Percentiles rank a stretch among this genome's conserved stretches.
Evolutionary conservation across 2,329 filamentous ascomycete species (phyloP).

Genomic region (Arthroderma uncinatum): DNA sequence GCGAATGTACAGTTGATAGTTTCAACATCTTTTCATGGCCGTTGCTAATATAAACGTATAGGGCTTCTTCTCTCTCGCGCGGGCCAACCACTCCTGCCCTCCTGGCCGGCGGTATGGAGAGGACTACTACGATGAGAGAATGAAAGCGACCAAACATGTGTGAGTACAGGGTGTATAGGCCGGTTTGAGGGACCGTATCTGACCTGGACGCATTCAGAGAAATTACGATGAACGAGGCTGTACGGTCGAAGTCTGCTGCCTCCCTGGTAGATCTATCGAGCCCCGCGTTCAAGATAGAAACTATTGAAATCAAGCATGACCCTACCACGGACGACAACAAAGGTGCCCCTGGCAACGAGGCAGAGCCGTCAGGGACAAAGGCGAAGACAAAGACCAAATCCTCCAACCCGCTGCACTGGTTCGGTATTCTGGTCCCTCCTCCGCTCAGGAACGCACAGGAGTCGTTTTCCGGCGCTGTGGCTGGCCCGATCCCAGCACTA

Average conservation of each 20-base stretch:
- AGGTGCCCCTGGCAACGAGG: not conserved
- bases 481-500: slow-evolving; percentile 27
- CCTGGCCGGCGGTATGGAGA: slow-evolving; percentile 37
- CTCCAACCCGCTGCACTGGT: slow-evolving; percentile 39
- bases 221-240: not conserved
- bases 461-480: slow-evolving; percentile 33
- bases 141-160: slow-evolving; percentile 38
- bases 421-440: slow-evolving; percentile 38
- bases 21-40: not conserved
- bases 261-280: not conserved
- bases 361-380: not conserved
- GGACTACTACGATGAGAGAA: slow-evolving; percentile 42
- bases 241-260: not conserved
- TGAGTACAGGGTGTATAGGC: slow-evolving; percentile 13
- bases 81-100: slow-evolving; percentile 39
- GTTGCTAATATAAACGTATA: slow-evolving; percentile 19
- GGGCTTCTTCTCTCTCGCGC: slow-evolving; percentile 39
- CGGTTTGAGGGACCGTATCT: not conserved
- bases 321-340: not conserved
- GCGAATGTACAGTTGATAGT: slow-evolving; percentile 28
- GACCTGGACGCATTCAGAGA: not conserved
- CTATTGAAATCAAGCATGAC: not conserved
- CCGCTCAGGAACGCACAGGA: slow-evolving; percentile 36
- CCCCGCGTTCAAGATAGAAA: not conserved
- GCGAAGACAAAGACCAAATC: slow-evolving; percentile 16